Percentiles rank a stretch among this genome's conserved stretches.
These are phyloP conservation scores for Chrysoporthe puriensis DNA, from an alignment of 2,329 filamentous ascomycete genomes.

Conservation along the genomic window DNA sequence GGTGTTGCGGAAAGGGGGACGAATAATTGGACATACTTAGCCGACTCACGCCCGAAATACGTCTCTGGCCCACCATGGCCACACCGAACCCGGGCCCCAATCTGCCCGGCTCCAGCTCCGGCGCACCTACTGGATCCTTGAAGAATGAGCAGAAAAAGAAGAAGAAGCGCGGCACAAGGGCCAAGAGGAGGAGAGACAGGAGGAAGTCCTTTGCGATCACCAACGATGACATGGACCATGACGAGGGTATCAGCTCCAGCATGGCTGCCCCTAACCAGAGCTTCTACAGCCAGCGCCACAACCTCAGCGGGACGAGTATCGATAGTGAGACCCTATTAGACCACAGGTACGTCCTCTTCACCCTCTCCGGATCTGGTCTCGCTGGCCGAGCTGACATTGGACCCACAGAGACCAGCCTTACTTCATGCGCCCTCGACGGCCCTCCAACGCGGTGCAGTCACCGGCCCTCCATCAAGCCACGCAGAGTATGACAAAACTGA, in stretches of 20 bases:
- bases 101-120: constrained; percentile 12
- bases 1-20: background rate
- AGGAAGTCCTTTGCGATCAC: constrained; percentile 79
- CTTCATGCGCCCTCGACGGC: constrained; percentile 65
- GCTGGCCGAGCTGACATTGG: constrained; percentile 28
- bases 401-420: constrained; percentile 58
- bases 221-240: constrained; percentile 54
- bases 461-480: constrained; percentile 36
- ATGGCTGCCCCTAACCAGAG: constrained; percentile 39
- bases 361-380: background rate
- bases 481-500: constrained; percentile 34
- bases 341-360: constrained; percentile 65
- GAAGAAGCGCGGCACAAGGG: constrained; percentile 66
- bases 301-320: constrained; percentile 81
- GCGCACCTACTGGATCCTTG: constrained; percentile 19
- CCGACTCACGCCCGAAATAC: background rate
- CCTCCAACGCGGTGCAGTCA: constrained; percentile 52
- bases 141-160: constrained; percentile 52
- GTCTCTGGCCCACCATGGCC: constrained; percentile 14
- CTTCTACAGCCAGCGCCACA: constrained; percentile 58
- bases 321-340: constrained; percentile 89
- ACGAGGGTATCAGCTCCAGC: constrained; percentile 36
- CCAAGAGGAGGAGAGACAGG: constrained; percentile 73
- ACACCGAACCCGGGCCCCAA: constrained; percentile 5
- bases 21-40: background rate